Evolutionary conservation across 805 yeast species (phyloP), one percentile per base, ranked within the genome.

Genomic region (Pichia cabralensis): DNA sequence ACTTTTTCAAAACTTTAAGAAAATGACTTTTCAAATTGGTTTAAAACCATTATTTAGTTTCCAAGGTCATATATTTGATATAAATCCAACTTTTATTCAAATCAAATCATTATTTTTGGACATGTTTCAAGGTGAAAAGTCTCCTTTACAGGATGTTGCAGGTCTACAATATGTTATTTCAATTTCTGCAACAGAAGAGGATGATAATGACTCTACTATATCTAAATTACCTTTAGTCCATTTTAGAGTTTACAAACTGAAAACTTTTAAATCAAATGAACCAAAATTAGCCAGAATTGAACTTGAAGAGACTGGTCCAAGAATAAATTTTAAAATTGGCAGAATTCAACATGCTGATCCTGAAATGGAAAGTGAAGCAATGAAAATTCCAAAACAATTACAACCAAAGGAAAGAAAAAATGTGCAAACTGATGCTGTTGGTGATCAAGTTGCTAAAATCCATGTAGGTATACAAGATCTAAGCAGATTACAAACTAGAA

Each of bases 401-500:
- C 83, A 78, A 52, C 73, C 84, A 34, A 84, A 73, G 67, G 74
- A 71, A 39, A 79, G 78, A 71, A 92, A 92, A 84, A 92, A 92
- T 55, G 77, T 92, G 35, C 79, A 79, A 43, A 73, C 78, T 30
- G 97, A 92, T 57, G 51, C 67, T 36, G 72, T 92, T 82, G 98
- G 98, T 64, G 98, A 92, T 60, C 85, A 89, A 74, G 71, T 92
- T 42, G 98, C 96, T 50, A 82, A 89, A 63, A 76, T 92, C 51
- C 98, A 92, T 57, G 81, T 92, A 61, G 96, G 96, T 62, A 78
- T 78, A 58, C 98, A 92, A 67, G 97, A 92, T 58, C 67, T 92
- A 58, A 69, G 73, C 54, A 79, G 79, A 58, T 60, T 92, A 56
- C 98, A 92, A 64, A 89, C 98, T 6, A 76, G 98, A 64, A 92